Percentiles rank a stretch among this genome's conserved stretches.
phyloP scores from a whole-genome alignment of 306 rosid genomes.

The Ziziphus jujuba region DNA sequence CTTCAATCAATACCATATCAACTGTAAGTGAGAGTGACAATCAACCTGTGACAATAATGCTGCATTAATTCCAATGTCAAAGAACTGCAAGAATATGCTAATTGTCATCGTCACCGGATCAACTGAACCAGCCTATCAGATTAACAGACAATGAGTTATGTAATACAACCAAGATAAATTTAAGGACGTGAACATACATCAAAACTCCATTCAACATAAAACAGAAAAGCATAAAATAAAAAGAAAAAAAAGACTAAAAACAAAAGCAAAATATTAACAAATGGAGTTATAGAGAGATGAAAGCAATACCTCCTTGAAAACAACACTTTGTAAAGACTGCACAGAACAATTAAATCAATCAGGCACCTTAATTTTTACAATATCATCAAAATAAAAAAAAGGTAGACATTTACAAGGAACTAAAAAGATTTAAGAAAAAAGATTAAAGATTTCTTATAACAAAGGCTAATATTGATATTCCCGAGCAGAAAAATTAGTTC shows the following conservation, averaged over 20 bases:
- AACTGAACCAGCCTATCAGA: constrained; percentile 87
- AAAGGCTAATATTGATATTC: background rate
- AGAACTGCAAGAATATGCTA: constrained; percentile 86
- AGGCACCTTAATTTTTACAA: constrained; percentile 34
- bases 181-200: background rate
- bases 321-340: constrained; percentile 99
- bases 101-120: constrained; percentile 93
- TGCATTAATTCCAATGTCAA: constrained; percentile 96
- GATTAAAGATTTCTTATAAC: background rate
- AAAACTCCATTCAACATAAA: background rate
- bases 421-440: background rate
- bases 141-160: constrained; percentile 18
- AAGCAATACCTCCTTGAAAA: constrained; percentile 84
- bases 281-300: constrained; percentile 11
- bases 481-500: background rate
- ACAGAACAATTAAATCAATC: constrained; percentile 39
- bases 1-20: background rate
- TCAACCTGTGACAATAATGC: constrained; percentile 92
- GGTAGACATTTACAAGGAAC: constrained; percentile 6
- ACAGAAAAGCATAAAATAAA: background rate
- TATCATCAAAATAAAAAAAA: constrained; percentile 3
- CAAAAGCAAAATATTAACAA: background rate
- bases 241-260: background rate
- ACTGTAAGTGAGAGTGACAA: constrained; percentile 11
- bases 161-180: constrained; percentile 5